Conservation (phyloP, 768 basidiomycete genomes). For the Clavaria fumosa region DNA sequence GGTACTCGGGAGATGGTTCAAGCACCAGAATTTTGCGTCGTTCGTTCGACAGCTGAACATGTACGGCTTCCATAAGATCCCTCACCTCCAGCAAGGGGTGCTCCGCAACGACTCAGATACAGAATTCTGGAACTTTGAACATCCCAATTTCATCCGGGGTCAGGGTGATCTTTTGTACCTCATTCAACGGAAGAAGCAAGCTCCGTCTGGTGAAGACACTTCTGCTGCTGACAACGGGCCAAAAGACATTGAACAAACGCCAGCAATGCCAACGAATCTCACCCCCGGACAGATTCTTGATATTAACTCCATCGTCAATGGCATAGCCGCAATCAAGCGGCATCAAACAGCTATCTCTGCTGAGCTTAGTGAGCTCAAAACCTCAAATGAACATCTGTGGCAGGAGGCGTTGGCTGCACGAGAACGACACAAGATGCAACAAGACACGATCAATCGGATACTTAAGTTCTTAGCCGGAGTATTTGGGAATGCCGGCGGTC, state of each 20-base stretch:
- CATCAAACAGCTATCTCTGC: constrained; percentile 87
- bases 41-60: constrained; percentile 92
- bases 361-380: constrained; percentile 79
- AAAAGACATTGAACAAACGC: constrained; percentile 12
- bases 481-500: constrained; percentile 45
- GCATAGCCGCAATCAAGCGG: constrained; percentile 75
- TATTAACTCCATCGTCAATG: constrained; percentile 61
- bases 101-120: constrained; percentile 68
- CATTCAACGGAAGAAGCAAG: constrained; percentile 78
- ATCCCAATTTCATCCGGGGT: constrained; percentile 75
- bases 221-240: constrained; percentile 20
- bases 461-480: constrained; percentile 89
- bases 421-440: constrained; percentile 76
- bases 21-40: constrained; percentile 88
- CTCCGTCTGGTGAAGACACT: constrained; percentile 23
- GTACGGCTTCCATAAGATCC: constrained; percentile 93
- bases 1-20: constrained; percentile 90
- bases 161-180: constrained; percentile 79
- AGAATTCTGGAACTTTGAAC: constrained; percentile 86
- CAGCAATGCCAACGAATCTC: constrained; percentile 13
- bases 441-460: constrained; percentile 92
- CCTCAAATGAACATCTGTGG: constrained; percentile 84
- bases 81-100: constrained; percentile 90
- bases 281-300: constrained; percentile 48
- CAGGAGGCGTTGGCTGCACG: constrained; percentile 71